Percentiles rank a stretch among this genome's conserved stretches.
These are phyloP conservation scores for Fagopyrum homotropicum DNA, from an alignment of 148 eudicot species.

Conservation along the genomic window DNA sequence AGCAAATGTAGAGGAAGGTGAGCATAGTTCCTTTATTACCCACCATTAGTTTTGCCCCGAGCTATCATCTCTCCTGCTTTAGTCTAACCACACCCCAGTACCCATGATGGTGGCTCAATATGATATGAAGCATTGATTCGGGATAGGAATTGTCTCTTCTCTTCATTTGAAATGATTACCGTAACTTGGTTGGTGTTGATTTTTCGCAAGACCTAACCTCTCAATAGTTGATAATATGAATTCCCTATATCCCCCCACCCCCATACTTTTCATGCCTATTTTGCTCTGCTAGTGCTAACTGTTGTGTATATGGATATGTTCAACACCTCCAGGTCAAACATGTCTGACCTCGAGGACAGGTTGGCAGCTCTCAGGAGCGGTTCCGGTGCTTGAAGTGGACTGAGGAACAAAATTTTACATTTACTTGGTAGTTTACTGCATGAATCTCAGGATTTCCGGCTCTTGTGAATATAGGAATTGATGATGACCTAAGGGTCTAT, in stretches of 20 bases:
- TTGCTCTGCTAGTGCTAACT: background rate
- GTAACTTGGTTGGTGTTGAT: too few relatives aligned
- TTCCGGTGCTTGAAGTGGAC: constrained; percentile 6
- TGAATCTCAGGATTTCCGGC: background rate
- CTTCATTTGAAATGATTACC: background rate
- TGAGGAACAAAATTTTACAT: background rate
- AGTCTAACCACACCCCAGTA: background rate
- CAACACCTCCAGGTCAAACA: constrained; percentile 46
- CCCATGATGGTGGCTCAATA: background rate
- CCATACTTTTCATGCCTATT: too few relatives aligned
- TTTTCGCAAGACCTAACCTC: too few relatives aligned
- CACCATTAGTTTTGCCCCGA: background rate
- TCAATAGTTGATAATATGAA: too few relatives aligned
- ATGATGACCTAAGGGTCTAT: constrained; percentile 1
- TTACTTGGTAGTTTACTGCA: constrained; percentile 2
- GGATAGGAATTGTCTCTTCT: background rate
- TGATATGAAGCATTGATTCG: background rate
- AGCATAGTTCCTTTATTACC: background rate
- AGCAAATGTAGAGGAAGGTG: background rate
- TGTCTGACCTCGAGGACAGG: constrained; percentile 79
- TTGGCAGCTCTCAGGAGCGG: constrained; percentile 73
- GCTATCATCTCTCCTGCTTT: background rate
- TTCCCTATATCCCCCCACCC: too few relatives aligned
- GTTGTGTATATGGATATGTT: background rate
- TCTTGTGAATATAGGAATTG: background rate